phyloP scores from a whole-genome alignment of 2,329 filamentous ascomycete species.

The Aspergillus ochraceus region DNA sequence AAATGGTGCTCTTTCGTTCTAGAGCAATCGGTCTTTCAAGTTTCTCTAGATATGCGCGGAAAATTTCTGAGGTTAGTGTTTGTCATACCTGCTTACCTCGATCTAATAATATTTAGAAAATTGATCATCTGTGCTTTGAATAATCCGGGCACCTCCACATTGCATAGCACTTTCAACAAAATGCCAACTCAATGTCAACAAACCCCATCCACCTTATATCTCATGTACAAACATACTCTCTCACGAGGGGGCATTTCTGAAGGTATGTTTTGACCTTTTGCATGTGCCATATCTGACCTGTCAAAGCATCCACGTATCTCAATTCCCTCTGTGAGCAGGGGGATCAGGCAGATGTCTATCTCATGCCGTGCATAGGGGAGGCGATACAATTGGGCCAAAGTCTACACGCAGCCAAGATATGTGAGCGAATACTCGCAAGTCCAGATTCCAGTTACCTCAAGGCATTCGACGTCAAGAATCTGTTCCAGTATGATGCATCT shows the following conservation, averaged over 20 bases:
- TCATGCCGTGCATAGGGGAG: slow-evolving; percentile 80
- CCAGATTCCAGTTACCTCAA: slow-evolving; percentile 50
- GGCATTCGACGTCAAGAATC: slow-evolving; percentile 59
- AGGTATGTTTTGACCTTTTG: slow-evolving; percentile 31
- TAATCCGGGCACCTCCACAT: slow-evolving; percentile 55
- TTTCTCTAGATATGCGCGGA: slow-evolving; percentile 64
- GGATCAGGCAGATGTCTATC: slow-evolving; percentile 58
- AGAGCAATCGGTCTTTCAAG: slow-evolving; percentile 64
- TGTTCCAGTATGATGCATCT: slow-evolving; percentile 57
- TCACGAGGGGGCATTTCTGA: slow-evolving; percentile 56
- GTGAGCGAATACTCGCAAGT: slow-evolving; percentile 62
- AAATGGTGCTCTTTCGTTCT: slow-evolving; percentile 70
- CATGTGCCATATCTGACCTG: slow-evolving; percentile 44
- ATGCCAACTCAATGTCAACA: slow-evolving; percentile 61
- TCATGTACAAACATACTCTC: slow-evolving; percentile 74
- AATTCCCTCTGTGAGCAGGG: slow-evolving; percentile 57
- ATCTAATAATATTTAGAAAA: slow-evolving; percentile 55
- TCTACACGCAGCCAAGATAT: slow-evolving; percentile 56
- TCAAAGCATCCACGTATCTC: slow-evolving; percentile 56
- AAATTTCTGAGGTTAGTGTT: slow-evolving; percentile 64
- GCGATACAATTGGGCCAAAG: slow-evolving; percentile 67
- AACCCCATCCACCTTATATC: slow-evolving; percentile 67
- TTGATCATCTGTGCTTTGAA: slow-evolving; percentile 69
- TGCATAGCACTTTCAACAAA: slow-evolving; percentile 55
- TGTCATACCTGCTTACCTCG: background rate